Conservation (phyloP, 805 yeast genomes). For the Myxozyma nipponensis region DNA sequence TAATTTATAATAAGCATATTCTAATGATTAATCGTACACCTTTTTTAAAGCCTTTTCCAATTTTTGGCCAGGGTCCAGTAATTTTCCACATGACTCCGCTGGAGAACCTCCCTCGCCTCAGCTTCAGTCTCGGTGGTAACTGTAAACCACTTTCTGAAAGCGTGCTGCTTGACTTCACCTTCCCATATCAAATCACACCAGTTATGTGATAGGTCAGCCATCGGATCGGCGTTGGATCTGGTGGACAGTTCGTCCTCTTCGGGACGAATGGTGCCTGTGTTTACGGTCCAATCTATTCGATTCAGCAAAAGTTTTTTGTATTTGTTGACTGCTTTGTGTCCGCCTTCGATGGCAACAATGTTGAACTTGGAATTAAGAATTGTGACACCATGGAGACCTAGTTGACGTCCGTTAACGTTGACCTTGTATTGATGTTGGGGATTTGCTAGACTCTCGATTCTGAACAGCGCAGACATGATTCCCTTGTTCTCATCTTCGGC, state of each 20-base stretch:
- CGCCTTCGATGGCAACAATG: constrained; percentile 73
- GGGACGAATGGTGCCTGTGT: constrained; percentile 25
- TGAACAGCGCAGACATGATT: constrained; percentile 52
- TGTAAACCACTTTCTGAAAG: constrained; percentile 21
- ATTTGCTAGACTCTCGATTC: constrained; percentile 51
- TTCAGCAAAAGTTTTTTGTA: constrained; percentile 57
- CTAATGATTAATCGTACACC: background rate
- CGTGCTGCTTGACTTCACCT: constrained; percentile 29
- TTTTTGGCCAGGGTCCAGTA: constrained; percentile 29
- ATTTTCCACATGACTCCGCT: constrained; percentile 13
- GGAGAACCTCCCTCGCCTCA: constrained; percentile 22
- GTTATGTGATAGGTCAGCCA: constrained; percentile 7
- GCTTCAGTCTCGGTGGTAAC: constrained; percentile 21
- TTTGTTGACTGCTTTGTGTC: constrained; percentile 54
- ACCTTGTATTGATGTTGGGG: constrained; percentile 70
- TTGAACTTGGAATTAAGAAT: constrained; percentile 41
- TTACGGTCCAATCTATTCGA: constrained; percentile 68
- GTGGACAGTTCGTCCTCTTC: constrained; percentile 12
- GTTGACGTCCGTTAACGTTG: constrained; percentile 75
- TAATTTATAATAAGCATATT: background rate
- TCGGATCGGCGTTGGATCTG: background rate
- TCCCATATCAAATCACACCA: constrained; percentile 31
- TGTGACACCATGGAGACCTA: constrained; percentile 57
- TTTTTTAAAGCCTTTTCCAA: constrained; percentile 6
- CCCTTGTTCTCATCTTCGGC: constrained; percentile 54